These are phyloP conservation scores for Beta corolliflora DNA, from an alignment of 179 eudicot genomes.

Conservation along the genomic window DNA sequence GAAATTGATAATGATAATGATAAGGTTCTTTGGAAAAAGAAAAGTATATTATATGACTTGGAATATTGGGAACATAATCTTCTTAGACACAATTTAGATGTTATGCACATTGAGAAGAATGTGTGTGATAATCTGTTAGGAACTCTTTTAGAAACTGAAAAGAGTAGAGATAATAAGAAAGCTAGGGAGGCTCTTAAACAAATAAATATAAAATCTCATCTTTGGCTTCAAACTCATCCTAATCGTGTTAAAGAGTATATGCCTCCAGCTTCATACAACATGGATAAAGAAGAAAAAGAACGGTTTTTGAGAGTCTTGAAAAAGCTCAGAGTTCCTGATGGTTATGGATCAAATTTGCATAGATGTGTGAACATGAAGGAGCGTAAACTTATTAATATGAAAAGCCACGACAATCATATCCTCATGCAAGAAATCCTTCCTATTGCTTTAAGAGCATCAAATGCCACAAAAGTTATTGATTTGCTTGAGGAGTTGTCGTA, in stretches of 20 bases:
- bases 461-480: background rate
- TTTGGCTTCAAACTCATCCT: too few relatives aligned
- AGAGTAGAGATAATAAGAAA: background rate
- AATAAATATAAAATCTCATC: background rate
- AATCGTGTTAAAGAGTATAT: too few relatives aligned
- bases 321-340: too few relatives aligned
- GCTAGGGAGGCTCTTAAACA: background rate
- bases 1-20: too few relatives aligned
- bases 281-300: too few relatives aligned
- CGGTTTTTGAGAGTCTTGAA: too few relatives aligned
- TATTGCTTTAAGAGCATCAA: constrained; percentile 1
- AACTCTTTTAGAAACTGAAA: background rate
- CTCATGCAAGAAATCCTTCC: constrained; percentile 17
- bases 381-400: too few relatives aligned
- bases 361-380: too few relatives aligned
- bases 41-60: background rate
- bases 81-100: background rate
- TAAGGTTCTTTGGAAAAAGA: background rate
- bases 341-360: too few relatives aligned
- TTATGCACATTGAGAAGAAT: background rate
- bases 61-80: background rate
- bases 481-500: too few relatives aligned
- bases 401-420: constrained; percentile 13
- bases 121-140: background rate
- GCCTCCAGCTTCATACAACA: too few relatives aligned